Conservation (phyloP, 1,139 yeast genomes). For the Meyerozyma elateridarum region DNA sequence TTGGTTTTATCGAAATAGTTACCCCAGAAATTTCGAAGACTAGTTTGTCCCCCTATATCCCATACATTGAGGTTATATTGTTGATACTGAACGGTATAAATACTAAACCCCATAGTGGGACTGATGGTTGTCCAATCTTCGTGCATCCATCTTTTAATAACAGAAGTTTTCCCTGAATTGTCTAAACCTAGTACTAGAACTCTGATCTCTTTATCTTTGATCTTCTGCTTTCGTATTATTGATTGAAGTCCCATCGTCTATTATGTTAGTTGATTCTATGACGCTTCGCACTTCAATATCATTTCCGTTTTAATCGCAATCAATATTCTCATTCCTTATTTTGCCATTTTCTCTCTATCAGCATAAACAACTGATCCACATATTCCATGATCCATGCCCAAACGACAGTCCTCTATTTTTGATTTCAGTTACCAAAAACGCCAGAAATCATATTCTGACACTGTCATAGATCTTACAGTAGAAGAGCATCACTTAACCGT, state of each 20-base stretch:
- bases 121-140: constrained; percentile 32
- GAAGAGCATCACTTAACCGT: too few relatives aligned
- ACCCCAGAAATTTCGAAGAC: constrained; percentile 81
- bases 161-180: constrained; percentile 83
- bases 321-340: not conserved
- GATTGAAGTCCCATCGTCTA: constrained; percentile 78
- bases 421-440: too few relatives aligned
- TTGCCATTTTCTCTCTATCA: too few relatives aligned
- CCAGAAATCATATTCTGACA: too few relatives aligned
- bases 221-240: constrained; percentile 76
- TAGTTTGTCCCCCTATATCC: constrained; percentile 90
- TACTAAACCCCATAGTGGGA: constrained; percentile 53
- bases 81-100: constrained; percentile 36
- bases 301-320: too few relatives aligned
- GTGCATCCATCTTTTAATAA: constrained; percentile 62
- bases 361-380: too few relatives aligned
- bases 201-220: constrained; percentile 73
- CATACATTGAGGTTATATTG: constrained; percentile 46
- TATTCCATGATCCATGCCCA: not conserved
- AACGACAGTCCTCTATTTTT: constrained; percentile 3
- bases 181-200: constrained; percentile 80
- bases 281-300: too few relatives aligned
- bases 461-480: too few relatives aligned
- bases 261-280: not conserved
- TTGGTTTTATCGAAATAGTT: constrained; percentile 88